These are phyloP conservation scores for Neostapfia colusana DNA, from an alignment of 176 grass and related monocot genomes.

Conservation along the genomic window DNA sequence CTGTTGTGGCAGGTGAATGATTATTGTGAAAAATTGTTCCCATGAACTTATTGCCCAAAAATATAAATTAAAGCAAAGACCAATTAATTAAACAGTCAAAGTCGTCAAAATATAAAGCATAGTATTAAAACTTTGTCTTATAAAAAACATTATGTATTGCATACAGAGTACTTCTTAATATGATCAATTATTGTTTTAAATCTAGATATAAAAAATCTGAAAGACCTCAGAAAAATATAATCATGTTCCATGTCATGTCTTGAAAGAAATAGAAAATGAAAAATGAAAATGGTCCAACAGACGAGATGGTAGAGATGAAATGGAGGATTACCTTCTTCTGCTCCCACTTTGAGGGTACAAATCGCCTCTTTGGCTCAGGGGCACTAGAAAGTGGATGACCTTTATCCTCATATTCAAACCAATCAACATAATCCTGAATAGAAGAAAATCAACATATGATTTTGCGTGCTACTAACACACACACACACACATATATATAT, in stretches of 20 bases:
- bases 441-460: conserved; percentile 16
- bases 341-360: conserved; percentile 97
- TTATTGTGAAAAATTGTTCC: neutral
- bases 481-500: too few species aligned
- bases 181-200: neutral
- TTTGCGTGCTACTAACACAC: neutral
- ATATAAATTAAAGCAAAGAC: neutral
- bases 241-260: neutral
- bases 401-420: conserved; percentile 95
- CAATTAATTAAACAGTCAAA: neutral
- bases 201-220: conserved; percentile 7
- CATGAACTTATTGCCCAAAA: neutral
- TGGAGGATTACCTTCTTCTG: conserved; percentile 71
- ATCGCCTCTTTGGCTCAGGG: conserved; percentile 96
- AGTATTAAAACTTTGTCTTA: neutral
- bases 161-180: neutral
- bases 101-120: neutral
- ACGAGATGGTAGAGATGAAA: neutral
- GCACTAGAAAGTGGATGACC: conserved; percentile 96
- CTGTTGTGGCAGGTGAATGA: too few species aligned
- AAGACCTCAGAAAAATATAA: neutral
- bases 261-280: conserved; percentile 10
- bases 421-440: conserved; percentile 90
- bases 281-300: conserved; percentile 11
- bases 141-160: conserved; percentile 1